Evolutionary conservation across 148 eudicot species (phyloP).

Genomic region (Chenopodium berlandieri): DNA sequence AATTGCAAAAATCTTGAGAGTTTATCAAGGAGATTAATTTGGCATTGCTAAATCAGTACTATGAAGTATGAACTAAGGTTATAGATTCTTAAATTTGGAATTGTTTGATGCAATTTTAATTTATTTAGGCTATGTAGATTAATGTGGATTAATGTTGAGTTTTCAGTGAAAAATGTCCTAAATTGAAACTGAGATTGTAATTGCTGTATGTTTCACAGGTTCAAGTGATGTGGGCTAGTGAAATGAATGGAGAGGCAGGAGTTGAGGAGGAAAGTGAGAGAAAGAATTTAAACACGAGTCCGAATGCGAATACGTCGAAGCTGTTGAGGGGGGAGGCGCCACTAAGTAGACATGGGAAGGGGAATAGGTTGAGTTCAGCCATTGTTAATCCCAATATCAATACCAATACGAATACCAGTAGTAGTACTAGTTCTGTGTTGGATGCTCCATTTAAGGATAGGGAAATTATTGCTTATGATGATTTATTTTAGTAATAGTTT

Average conservation of each 20-base stretch:
- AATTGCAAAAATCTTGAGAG: no score
- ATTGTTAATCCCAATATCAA: slow-evolving; percentile 52
- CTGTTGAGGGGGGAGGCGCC: slow-evolving; percentile 67
- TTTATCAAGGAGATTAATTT: no score
- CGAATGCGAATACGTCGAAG: slow-evolving; percentile 40
- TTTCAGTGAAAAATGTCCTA: not conserved
- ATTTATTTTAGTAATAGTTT: slow-evolving; percentile 42
- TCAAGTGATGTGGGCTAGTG: slow-evolving; percentile 71
- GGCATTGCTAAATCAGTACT: no score
- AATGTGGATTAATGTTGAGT: not conserved
- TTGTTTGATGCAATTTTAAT: no score
- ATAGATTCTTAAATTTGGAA: no score
- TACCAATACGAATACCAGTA: not conserved
- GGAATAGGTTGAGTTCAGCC: slow-evolving; percentile 63
- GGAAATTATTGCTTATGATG: slow-evolving; percentile 88
- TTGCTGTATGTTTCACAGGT: slow-evolving; percentile 39
- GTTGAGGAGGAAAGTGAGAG: slow-evolving; percentile 32
- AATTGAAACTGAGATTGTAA: not conserved
- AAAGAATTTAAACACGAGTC: slow-evolving; percentile 18
- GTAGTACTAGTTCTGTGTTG: slow-evolving; percentile 16
- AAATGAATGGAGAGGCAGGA: slow-evolving; percentile 45
- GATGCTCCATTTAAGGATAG: slow-evolving; percentile 57
- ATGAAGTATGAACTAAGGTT: no score
- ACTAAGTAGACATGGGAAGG: slow-evolving; percentile 70
- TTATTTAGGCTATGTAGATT: no score